Base-by-base conservation (phyloP, 345 rosid species). In the Salix brachista region DNA sequence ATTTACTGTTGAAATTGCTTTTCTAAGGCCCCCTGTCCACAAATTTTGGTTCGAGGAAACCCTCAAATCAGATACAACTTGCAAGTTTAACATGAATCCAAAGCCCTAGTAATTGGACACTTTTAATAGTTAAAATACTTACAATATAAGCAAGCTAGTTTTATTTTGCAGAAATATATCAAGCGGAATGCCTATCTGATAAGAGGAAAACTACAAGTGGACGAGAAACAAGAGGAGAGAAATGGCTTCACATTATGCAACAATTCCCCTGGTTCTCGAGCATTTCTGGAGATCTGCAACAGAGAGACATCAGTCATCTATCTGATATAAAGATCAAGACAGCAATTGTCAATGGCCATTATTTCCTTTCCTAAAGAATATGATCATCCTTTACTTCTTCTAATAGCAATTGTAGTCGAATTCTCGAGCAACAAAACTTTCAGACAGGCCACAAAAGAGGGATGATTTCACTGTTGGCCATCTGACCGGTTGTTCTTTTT, bases 221-320 rank as follows among this genome's bases (percentile, higher is more conserved):
- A 60, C 4, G 12, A 18, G 41, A 30, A 69, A 21, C 30, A 0
- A 21, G 65, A 19, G 54, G 56, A 17, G 18, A 36, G 19, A 25
- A 70, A 54, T 69, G 54, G 69, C 75, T 28, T 94, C 92, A 94
- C 96, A 91, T 93, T 79, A 91, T 82, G 84, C 91, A 82, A 80
- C 98, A 94, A 82, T 87, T 90, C 16, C 83, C 76, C 85, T 94
- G 95, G 73, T 92, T 84, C 64, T 88, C 94, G 0, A 87, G 85
- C 93, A 89, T 90, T 77, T 91, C 97, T n/a, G 81, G 81, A 70
- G 81, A 60, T 70, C 84, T 78, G 79, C 52, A 67, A 65, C 16
- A 65, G 41, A 61, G 60, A 23, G 1, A 52, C 7, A 46, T 19
- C 23, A 9, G 54, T 67, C 58, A 71, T 56, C 64, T n/a, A 13